Conservation (phyloP, 2,329 filamentous ascomycete genomes). For the Penicillium sp. region DNA sequence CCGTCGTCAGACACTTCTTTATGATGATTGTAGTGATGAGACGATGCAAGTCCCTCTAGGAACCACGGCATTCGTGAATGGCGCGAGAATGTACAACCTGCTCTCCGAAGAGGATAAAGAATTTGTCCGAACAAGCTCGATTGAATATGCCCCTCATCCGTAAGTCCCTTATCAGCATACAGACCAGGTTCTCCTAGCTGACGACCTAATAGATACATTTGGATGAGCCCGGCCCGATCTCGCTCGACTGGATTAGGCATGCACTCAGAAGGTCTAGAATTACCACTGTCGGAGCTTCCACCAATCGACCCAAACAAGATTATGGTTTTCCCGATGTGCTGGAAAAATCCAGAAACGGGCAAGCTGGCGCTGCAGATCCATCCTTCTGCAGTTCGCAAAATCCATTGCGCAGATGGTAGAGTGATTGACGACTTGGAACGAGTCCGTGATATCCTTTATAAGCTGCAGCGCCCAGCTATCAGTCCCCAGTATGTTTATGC, state of each 20-base stretch:
- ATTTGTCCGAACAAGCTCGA: conserved; percentile 67
- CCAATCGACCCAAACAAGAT: conserved; percentile 68
- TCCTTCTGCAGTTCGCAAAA: conserved; percentile 70
- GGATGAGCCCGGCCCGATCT: conserved; percentile 73
- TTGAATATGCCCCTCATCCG: conserved; percentile 78
- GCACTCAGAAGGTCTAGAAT: conserved; percentile 67
- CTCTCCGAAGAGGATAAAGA: conserved; percentile 68
- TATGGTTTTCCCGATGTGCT: conserved; percentile 75
- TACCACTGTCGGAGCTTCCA: conserved; percentile 64
- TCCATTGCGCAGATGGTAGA: conserved; percentile 68
- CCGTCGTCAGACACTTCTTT: conserved; percentile 68
- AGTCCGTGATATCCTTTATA: conserved; percentile 72
- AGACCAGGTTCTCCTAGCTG: neutral
- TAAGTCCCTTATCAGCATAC: conserved; percentile 38
- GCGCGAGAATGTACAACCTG: conserved; percentile 71
- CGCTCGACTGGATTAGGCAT: conserved; percentile 73
- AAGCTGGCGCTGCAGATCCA: conserved; percentile 74
- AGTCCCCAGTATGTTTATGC: conserved; percentile 70
- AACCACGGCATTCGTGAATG: conserved; percentile 75
- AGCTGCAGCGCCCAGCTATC: conserved; percentile 73
- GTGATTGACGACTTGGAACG: conserved; percentile 70
- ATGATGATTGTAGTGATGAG: conserved; percentile 72
- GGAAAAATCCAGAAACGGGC: conserved; percentile 74
- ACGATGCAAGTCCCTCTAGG: conserved; percentile 71
- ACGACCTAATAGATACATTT: conserved; percentile 58